These are phyloP conservation scores for Erodium texanum DNA, from an alignment of 441 rosid species.

Conservation along the genomic window DNA sequence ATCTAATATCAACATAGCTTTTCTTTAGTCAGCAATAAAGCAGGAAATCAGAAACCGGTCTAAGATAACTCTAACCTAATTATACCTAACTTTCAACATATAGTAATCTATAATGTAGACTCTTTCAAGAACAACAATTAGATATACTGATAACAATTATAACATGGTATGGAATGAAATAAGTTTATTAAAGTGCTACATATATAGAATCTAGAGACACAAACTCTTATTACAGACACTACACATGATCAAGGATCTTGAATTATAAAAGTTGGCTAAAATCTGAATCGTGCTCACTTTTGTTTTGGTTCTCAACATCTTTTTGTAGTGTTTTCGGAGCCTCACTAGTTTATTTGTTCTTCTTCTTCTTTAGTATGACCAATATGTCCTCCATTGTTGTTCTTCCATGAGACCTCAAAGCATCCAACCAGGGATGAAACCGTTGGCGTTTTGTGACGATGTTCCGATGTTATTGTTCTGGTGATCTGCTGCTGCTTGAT, in stretches of 20 bases:
- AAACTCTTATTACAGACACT: conserved; percentile 3
- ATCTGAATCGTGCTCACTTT: not conserved
- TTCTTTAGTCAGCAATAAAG: too few relatives aligned
- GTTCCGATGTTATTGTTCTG: conserved; percentile 22
- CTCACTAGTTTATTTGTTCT: not conserved
- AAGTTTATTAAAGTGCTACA: not conserved
- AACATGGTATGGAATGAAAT: too few relatives aligned
- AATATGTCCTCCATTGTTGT: not conserved
- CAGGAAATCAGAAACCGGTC: too few relatives aligned
- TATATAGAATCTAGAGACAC: not conserved
- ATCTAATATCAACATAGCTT: too few relatives aligned
- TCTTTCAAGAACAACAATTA: too few relatives aligned
- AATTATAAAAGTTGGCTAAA: too few relatives aligned
- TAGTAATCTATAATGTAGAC: too few relatives aligned
- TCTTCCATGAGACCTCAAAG: conserved; percentile 24
- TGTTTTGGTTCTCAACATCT: not conserved
- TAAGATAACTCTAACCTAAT: too few relatives aligned
- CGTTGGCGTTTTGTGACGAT: conserved; percentile 36
- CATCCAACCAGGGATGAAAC: conserved; percentile 63
- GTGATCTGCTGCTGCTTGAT: conserved; percentile 25
- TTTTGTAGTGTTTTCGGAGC: not conserved
- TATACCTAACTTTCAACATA: too few relatives aligned
- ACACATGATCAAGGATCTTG: not conserved
- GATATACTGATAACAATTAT: too few relatives aligned
- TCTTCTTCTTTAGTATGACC: not conserved